A percentile compares a stretch with the other conserved stretches of the same genome.
Conservation (phyloP, 2,329 filamentous ascomycete genomes). For the Dothistroma septosporum region DNA sequence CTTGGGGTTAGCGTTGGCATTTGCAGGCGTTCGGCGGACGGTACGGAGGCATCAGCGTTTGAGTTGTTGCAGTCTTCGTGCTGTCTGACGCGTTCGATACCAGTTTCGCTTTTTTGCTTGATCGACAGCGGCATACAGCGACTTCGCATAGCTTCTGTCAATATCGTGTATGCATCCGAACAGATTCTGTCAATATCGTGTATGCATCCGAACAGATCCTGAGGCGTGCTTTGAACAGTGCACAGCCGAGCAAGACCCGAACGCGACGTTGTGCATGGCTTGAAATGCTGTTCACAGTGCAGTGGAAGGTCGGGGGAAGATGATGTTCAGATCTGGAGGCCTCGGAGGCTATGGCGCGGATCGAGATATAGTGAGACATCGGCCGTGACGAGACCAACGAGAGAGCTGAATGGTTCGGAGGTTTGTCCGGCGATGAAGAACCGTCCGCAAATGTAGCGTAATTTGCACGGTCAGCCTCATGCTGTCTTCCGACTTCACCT, state of each 20-base stretch:
- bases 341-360: no score
- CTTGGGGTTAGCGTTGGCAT: neutral
- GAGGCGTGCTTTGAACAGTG: neutral
- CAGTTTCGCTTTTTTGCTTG: neutral
- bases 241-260: neutral
- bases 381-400: no score
- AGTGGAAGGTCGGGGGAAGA: no score
- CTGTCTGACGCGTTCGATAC: neutral
- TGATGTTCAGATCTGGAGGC: no score
- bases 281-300: no score
- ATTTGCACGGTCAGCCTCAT: no score
- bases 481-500: no score
- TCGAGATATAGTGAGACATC: no score
- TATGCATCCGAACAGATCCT: neutral
- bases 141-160: neutral
- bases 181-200: neutral
- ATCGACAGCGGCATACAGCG: neutral
- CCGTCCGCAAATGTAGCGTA: no score
- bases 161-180: neutral
- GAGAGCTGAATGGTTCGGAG: no score
- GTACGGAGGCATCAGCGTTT: slow-evolving; percentile 2
- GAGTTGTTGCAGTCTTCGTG: neutral
- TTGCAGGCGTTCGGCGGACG: neutral
- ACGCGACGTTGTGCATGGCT: no score
- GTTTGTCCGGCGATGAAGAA: no score